These are phyloP conservation scores for Thalassiosira livingstoniorum DNA, from an alignment of 352 stramenopile species.

Conservation along the genomic window DNA sequence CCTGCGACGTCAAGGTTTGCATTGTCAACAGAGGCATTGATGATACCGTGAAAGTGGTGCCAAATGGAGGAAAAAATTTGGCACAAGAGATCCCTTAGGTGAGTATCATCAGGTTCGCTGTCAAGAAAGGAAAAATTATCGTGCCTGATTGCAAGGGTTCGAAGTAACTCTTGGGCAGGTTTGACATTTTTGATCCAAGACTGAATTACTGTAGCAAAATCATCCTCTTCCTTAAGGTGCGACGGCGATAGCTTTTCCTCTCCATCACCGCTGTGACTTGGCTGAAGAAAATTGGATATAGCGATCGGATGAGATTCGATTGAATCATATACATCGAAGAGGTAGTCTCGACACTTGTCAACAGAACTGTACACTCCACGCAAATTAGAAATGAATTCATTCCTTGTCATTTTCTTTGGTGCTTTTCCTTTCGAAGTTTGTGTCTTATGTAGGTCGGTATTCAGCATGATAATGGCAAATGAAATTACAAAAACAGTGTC, in stretches of 20 bases:
- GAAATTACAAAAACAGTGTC: conserved; percentile 90
- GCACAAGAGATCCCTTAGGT: conserved; percentile 34
- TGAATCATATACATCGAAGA: conserved; percentile 96
- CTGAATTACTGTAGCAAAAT: conserved; percentile 57
- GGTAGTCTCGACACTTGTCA: conserved; percentile 91
- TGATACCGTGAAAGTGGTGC: conserved; percentile 91
- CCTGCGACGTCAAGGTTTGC: conserved; percentile 84
- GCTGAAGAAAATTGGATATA: conserved; percentile 86
- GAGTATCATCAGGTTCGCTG: conserved; percentile 33
- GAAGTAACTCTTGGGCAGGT: conserved; percentile 64
- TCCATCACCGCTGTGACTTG: conserved; percentile 60
- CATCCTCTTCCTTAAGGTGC: conserved; percentile 51
- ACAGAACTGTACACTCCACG: conserved; percentile 91
- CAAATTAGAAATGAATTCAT: conserved; percentile 98
- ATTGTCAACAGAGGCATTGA: conserved; percentile 83
- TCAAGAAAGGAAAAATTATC: conserved; percentile 45
- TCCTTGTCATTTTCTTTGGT: conserved; percentile 96
- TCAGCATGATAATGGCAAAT: conserved; percentile 99
- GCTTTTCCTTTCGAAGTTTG: conserved; percentile 72
- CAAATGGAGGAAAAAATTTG: conserved; percentile 89
- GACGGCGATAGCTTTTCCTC: conserved; percentile 27
- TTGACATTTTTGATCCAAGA: conserved; percentile 66
- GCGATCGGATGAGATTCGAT: conserved; percentile 93
- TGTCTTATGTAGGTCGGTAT: conserved; percentile 97
- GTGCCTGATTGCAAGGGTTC: conserved; percentile 52